A percentile compares a stretch with the other conserved stretches of the same genome.
Conservation (phyloP, 2,329 filamentous ascomycete genomes). For the Aspergillus sp. region DNA sequence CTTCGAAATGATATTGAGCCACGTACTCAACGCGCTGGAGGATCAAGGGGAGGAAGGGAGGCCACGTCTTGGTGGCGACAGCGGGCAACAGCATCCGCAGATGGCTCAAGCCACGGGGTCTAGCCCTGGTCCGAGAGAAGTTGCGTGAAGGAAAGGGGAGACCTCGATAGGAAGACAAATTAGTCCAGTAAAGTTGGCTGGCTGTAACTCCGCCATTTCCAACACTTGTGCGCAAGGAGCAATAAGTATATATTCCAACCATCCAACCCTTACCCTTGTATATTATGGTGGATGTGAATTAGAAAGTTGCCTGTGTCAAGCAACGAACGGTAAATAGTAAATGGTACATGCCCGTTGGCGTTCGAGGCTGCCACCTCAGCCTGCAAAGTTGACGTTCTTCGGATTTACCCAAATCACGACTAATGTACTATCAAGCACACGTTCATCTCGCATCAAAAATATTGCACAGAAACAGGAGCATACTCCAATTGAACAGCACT, state of each 20-base stretch:
- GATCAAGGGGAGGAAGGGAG: not conserved
- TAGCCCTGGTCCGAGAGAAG: not conserved
- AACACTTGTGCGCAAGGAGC: not conserved
- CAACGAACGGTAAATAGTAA: no score
- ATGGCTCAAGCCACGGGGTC: not conserved
- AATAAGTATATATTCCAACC: not conserved
- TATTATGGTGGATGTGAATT: no score
- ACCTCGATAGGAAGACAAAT: not conserved
- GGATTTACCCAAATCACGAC: no score
- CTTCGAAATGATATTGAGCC: not conserved
- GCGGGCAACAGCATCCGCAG: not conserved
- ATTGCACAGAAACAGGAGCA: no score
- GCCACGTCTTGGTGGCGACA: not conserved
- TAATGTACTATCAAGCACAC: no score
- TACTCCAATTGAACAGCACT: no score
- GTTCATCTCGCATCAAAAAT: no score
- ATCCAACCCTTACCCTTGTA: no score
- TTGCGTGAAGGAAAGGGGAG: not conserved
- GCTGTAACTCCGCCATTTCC: not conserved
- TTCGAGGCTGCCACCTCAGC: no score
- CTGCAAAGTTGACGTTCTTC: no score
- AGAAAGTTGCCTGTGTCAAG: no score
- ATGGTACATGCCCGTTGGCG: no score
- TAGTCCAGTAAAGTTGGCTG: not conserved
- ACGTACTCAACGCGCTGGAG: not conserved